Evolutionary conservation across 352 stramenopile species (phyloP).

Genomic region (Phytophthora syringae): DNA sequence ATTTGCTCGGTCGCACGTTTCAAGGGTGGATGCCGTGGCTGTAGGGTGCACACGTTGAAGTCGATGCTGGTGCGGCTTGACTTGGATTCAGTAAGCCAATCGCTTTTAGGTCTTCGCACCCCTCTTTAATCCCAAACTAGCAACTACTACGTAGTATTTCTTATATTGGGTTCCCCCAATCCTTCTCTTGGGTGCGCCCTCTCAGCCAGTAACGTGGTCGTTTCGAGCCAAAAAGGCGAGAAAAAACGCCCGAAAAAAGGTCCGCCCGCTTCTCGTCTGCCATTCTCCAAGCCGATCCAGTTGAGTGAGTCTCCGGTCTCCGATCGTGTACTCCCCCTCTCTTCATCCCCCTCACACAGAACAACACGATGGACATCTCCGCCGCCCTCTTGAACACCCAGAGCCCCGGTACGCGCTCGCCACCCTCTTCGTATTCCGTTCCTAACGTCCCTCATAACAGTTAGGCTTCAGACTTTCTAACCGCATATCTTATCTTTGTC

Average conservation of each 20-base stretch:
- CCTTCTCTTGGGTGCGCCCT: background rate
- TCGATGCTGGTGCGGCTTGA: no score
- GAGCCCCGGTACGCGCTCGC: constrained; percentile 54
- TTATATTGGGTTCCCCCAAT: background rate
- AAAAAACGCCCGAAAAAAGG: constrained; percentile 1
- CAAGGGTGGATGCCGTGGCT: constrained; percentile 88
- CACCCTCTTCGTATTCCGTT: background rate
- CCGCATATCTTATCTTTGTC: constrained; percentile 15
- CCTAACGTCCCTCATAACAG: background rate
- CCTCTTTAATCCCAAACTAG: background rate
- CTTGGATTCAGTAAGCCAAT: background rate
- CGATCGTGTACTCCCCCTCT: background rate
- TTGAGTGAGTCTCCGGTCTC: background rate
- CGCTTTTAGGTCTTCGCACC: background rate
- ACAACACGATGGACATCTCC: constrained; percentile 80
- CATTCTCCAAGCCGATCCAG: constrained; percentile 27
- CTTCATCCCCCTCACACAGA: constrained; percentile 1
- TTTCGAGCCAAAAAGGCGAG: background rate
- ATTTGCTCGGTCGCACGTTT: constrained; percentile 83
- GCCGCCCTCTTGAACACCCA: constrained; percentile 81
- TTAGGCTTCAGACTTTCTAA: no score
- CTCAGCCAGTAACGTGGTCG: background rate
- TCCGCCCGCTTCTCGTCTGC: constrained; percentile 39
- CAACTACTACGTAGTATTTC: no score
- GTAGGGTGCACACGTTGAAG: constrained; percentile 1